These are phyloP conservation scores for Puccinia triticina DNA, from an alignment of 1,284 basidiomycete species.

Conservation along the genomic window DNA sequence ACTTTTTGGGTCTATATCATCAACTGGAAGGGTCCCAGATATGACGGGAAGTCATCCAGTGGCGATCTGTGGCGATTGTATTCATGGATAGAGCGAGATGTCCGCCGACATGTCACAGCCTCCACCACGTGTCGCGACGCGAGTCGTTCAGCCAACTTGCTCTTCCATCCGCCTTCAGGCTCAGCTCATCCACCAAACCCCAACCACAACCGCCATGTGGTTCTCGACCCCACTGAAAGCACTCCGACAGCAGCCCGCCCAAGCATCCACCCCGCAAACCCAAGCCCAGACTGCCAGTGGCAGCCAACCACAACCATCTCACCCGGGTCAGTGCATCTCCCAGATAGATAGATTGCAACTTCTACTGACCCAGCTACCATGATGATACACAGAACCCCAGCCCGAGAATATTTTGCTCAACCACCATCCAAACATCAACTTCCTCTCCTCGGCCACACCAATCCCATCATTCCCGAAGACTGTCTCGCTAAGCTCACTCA, in stretches of 20 bases:
- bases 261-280: not conserved
- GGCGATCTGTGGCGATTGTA: too few relatives aligned
- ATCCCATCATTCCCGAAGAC: conserved; percentile 23
- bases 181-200: not conserved
- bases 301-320: not conserved
- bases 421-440: conserved; percentile 31
- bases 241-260: not conserved
- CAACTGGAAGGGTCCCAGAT: too few relatives aligned
- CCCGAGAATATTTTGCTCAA: not conserved
- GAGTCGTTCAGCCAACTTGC: too few relatives aligned
- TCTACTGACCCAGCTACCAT: too few relatives aligned
- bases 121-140: too few relatives aligned
- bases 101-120: too few relatives aligned
- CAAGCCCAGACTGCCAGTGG: not conserved
- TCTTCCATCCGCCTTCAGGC: not conserved
- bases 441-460: conserved; percentile 2
- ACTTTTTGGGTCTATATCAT: too few relatives aligned
- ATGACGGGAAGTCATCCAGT: too few relatives aligned
- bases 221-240: not conserved
- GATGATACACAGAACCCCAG: not conserved
- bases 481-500: not conserved
- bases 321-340: not conserved
- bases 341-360: too few relatives aligned
- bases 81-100: too few relatives aligned
- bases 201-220: not conserved